Conservation (phyloP, 371 early-diverging fungal species). For the Thermomucor indicae-seudaticae region DNA sequence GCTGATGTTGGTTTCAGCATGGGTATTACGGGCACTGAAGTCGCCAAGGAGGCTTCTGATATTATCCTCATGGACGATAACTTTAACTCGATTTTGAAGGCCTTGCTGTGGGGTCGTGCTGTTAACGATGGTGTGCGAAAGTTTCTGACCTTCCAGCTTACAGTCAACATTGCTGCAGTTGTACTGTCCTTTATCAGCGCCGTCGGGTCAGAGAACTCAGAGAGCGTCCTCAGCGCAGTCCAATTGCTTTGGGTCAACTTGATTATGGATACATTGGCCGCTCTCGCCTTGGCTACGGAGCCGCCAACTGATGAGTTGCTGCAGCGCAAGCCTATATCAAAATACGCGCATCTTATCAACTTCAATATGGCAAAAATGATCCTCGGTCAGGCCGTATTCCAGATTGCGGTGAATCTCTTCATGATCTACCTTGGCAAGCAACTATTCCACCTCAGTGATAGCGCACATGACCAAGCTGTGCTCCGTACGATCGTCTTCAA, state of each 20-base stretch:
- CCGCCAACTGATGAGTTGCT: slow-evolving; percentile 89
- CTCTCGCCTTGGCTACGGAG: slow-evolving; percentile 96
- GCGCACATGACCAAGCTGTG: slow-evolving; percentile 35
- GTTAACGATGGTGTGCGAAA: slow-evolving; percentile 93
- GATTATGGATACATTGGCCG: slow-evolving; percentile 97
- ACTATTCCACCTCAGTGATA: slow-evolving; percentile 58
- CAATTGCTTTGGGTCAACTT: slow-evolving; percentile 98
- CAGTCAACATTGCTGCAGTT: slow-evolving; percentile 92
- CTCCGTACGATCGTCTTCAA: slow-evolving; percentile 91
- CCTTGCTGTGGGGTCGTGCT: slow-evolving; percentile 93
- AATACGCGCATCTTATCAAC: slow-evolving; percentile 79
- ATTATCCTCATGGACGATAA: slow-evolving; percentile 96
- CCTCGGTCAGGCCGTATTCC: slow-evolving; percentile 82
- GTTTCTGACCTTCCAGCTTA: slow-evolving; percentile 95
- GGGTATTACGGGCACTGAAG: slow-evolving; percentile 97
- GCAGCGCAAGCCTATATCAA: slow-evolving; percentile 74
- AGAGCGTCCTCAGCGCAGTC: slow-evolving; percentile 93
- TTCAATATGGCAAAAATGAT: slow-evolving; percentile 93
- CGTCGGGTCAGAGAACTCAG: slow-evolving; percentile 90
- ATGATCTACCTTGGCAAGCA: slow-evolving; percentile 59
- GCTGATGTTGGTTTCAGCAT: slow-evolving; percentile 98
- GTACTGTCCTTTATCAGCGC: slow-evolving; percentile 85
- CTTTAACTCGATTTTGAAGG: slow-evolving; percentile 86
- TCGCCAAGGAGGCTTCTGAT: no score
- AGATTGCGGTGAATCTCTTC: slow-evolving; percentile 63